A percentile compares a stretch with the other conserved stretches of the same genome.
phyloP scores from a whole-genome alignment of 2,329 filamentous ascomycete species.

The Fusarium sp. region DNA sequence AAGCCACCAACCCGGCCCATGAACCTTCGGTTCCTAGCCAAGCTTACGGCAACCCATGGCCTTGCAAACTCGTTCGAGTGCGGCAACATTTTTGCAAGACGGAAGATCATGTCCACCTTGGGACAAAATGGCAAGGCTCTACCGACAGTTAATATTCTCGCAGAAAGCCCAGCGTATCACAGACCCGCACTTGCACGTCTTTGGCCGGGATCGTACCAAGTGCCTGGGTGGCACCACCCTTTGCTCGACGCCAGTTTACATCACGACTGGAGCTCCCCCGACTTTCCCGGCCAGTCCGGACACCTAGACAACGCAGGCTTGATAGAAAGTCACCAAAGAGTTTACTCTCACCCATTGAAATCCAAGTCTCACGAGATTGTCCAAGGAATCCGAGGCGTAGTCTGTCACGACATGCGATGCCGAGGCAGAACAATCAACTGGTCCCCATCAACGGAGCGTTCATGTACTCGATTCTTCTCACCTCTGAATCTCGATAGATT shows the following conservation, averaged over 20 bases:
- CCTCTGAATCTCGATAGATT: constrained; percentile 18
- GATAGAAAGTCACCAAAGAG: neutral
- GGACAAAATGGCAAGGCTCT: neutral
- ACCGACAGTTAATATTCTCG: neutral
- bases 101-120: neutral
- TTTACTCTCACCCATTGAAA: neutral
- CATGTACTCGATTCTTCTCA: constrained; percentile 22
- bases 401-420: neutral
- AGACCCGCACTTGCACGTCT: neutral
- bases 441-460: neutral
- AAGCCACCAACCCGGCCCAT: neutral
- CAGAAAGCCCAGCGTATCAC: neutral
- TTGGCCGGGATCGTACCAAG: neutral
- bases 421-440: neutral
- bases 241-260: neutral
- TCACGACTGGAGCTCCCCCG: neutral
- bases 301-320: neutral
- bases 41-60: constrained; percentile 13
- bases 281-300: neutral
- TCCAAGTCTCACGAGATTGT: constrained; percentile 2
- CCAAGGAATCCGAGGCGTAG: neutral
- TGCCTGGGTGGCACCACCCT: neutral
- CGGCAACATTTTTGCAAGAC: neutral
- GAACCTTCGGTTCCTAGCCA: constrained; percentile 6
- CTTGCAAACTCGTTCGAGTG: constrained; percentile 16